These are phyloP conservation scores for Aspergillus amoenus DNA, from an alignment of 2,329 filamentous ascomycete species.

Conservation along the genomic window DNA sequence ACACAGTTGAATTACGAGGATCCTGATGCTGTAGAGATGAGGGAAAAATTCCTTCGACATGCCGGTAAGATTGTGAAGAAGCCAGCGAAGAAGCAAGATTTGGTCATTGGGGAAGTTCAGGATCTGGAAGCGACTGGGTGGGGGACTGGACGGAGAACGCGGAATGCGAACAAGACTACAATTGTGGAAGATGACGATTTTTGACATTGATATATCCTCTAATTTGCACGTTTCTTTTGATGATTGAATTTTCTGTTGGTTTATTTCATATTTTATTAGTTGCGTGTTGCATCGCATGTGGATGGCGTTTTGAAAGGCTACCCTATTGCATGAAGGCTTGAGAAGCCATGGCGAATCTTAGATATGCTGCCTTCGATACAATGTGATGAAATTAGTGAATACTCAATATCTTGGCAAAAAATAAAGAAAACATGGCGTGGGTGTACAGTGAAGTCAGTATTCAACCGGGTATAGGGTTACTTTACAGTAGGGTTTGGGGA, in stretches of 20 bases:
- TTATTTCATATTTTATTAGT: not conserved
- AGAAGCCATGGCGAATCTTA: not conserved
- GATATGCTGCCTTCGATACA: too few species aligned
- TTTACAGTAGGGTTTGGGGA: too few species aligned
- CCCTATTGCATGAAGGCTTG: not conserved
- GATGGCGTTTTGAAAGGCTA: not conserved
- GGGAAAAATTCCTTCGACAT: constrained; percentile 53
- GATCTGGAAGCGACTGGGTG: constrained; percentile 36
- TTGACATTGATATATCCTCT: not conserved
- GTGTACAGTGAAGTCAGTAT: too few species aligned
- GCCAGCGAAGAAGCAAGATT: constrained; percentile 13
- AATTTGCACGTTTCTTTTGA: not conserved
- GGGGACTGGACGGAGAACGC: constrained; percentile 37
- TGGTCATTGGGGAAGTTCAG: constrained; percentile 29
- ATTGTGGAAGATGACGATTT: constrained; percentile 15
- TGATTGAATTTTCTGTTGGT: not conserved
- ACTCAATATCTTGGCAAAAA: too few species aligned
- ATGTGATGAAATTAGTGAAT: too few species aligned
- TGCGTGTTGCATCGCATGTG: not conserved
- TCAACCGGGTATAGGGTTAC: too few species aligned
- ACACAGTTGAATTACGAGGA: constrained; percentile 52
- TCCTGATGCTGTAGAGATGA: constrained; percentile 54
- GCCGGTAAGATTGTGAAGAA: constrained; percentile 44
- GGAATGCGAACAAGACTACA: constrained; percentile 27
- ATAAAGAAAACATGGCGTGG: too few species aligned